Percentiles rank a stretch among this genome's conserved stretches.
Evolutionary conservation across 192 early-diverging fungal species (phyloP).

Genomic region (Coemansia sp.): DNA sequence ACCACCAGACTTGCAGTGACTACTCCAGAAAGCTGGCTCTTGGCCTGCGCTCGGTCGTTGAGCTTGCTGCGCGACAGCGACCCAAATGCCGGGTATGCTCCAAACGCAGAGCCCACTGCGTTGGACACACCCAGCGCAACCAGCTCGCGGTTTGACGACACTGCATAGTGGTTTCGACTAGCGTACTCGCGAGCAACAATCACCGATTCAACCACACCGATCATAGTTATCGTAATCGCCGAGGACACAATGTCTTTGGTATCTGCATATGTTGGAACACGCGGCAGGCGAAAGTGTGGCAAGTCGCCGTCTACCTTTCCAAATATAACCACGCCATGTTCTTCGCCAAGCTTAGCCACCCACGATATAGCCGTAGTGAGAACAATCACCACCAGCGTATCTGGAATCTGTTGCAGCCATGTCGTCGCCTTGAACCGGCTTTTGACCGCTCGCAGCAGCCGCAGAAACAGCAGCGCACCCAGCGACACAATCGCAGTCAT

Average conservation of each 20-base stretch:
- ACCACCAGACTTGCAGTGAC: slow-evolving; percentile 76
- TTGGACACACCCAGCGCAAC: slow-evolving; percentile 94
- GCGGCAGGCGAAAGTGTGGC: slow-evolving; percentile 57
- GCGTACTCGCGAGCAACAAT: slow-evolving; percentile 93
- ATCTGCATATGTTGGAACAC: slow-evolving; percentile 63
- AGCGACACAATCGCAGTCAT: slow-evolving; percentile 73
- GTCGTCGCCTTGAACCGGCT: slow-evolving; percentile 27
- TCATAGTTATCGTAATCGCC: slow-evolving; percentile 86
- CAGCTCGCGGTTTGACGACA: slow-evolving; percentile 94
- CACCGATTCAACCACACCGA: slow-evolving; percentile 97
- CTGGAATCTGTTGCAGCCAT: slow-evolving; percentile 81
- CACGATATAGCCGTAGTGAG: slow-evolving; percentile 73
- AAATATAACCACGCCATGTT: slow-evolving; percentile 73
- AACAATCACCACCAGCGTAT: slow-evolving; percentile 87
- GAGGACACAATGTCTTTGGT: slow-evolving; percentile 73
- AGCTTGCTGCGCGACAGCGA: slow-evolving; percentile 90
- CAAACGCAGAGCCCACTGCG: slow-evolving; percentile 77
- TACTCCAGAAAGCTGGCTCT: slow-evolving; percentile 85
- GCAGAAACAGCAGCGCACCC: slow-evolving; percentile 68
- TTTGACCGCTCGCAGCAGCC: slow-evolving; percentile 52
- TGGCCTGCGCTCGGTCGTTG: slow-evolving; percentile 90
- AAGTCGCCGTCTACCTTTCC: slow-evolving; percentile 70
- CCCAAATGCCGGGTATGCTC: slow-evolving; percentile 79
- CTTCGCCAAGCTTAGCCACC: slow-evolving; percentile 49
- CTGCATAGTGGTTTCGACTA: slow-evolving; percentile 84